Conservation (phyloP, 2,329 filamentous ascomycete species). For the Acrodontium crateriforme region DNA sequence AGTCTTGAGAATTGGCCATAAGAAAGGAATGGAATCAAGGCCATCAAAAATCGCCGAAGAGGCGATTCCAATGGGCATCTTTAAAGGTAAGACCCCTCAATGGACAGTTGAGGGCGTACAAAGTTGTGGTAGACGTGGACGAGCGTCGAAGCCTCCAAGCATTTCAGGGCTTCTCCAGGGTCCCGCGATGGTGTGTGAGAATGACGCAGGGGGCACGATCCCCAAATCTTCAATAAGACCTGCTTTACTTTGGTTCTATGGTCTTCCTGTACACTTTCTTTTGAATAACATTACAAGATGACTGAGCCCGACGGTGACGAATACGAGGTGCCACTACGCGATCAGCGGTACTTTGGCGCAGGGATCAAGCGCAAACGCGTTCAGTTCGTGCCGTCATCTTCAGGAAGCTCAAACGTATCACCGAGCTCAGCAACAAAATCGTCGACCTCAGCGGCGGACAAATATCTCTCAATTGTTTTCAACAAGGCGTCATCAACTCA, state of each 20-base stretch:
- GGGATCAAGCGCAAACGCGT: conserved; percentile 49
- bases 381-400: conserved; percentile 41
- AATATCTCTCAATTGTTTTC: conserved; percentile 57
- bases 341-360: conserved; percentile 47
- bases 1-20: conserved; percentile 32
- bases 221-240: no score
- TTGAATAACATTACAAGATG: no score
- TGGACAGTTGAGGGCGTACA: no score
- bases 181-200: no score
- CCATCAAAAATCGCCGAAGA: conserved; percentile 41
- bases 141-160: no score
- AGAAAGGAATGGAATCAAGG: conserved; percentile 31
- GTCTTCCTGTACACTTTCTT: no score
- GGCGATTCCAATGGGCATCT: conserved; percentile 51
- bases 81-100: no score
- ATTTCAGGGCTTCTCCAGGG: no score
- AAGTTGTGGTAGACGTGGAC: no score
- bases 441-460: conserved; percentile 31
- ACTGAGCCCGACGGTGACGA: conserved; percentile 40
- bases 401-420: conserved; percentile 1
- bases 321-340: conserved; percentile 43
- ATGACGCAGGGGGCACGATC: no score
- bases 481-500: no score
- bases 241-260: no score
- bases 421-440: conserved; percentile 8